phyloP scores from a whole-genome alignment of 1,284 basidiomycete species.

The Trametes versicolor region DNA sequence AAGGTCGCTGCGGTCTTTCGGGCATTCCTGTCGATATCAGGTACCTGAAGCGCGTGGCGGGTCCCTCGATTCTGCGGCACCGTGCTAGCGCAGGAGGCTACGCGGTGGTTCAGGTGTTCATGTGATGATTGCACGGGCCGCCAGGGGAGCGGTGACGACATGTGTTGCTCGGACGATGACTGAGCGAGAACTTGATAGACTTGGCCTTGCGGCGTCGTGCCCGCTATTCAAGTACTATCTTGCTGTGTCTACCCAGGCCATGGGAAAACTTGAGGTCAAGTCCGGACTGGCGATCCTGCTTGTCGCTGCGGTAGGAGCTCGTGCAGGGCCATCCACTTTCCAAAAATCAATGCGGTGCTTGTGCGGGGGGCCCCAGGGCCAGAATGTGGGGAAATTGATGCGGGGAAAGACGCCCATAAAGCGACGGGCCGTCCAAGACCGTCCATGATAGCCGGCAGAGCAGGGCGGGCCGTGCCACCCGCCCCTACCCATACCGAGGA shows the following conservation, averaged over 20 bases:
- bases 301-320: no score
- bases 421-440: no score
- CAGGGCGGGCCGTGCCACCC: conserved; percentile 5
- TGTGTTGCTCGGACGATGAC: not conserved
- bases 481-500: not conserved
- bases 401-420: conserved; percentile 10
- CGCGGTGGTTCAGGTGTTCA: conserved; percentile 7
- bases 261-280: no score
- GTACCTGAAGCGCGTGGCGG: conserved; percentile 7
- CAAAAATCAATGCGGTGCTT: conserved; percentile 2
- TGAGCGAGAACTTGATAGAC: no score
- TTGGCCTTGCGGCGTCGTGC: no score
- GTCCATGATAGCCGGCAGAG: no score
- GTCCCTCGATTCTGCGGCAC: not conserved
- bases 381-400: not conserved
- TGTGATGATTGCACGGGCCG: conserved; percentile 27
- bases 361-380: not conserved
- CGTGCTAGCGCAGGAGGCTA: conserved; percentile 1
- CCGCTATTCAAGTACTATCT: no score
- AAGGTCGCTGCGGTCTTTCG: conserved; percentile 11
- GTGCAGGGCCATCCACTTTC: no score
- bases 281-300: no score
- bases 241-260: no score
- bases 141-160: conserved; percentile 16
- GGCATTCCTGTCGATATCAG: not conserved